Base-by-base conservation (phyloP, 768 basidiomycete species). In the Calocera viscosa region DNA sequence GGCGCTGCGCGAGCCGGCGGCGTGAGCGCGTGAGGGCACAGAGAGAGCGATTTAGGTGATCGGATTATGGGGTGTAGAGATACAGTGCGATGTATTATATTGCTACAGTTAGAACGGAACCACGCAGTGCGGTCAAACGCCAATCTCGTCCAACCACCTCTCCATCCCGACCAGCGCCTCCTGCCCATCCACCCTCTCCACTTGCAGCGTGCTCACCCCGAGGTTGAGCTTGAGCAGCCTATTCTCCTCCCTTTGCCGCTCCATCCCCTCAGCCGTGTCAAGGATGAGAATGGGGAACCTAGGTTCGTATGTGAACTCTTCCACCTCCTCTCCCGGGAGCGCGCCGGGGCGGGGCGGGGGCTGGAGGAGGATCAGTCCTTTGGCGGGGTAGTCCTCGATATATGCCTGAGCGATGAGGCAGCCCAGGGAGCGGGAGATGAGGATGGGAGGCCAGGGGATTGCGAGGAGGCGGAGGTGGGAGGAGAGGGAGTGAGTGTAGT, bases 341-440 rank as follows among this genome's bases (percentile, higher is more conserved):
- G 72, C 70, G 65, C 83, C n/a, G n/a, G n/a, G 80, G 43, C 79
- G 77, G 11, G 77, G 63, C 0, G 84, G 84, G 10, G 83, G 84
- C 26, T 82, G 81, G 34, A 86, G 80, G n/a, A 89, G 77, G 67
- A 86, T 78, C 63, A 89, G 77, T 0, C 81, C 87, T 2, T 80
- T 77, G 5, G 84, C 84, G 1, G 87, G 86, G 70, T 87, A 76
- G 24, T 85, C 86, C 1, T 84, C 87, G 68, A 89, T 82, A 73
- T 86, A 89, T 24, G 82, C 78, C 73, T 89, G 85, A 8, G 84
- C 81, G 65, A 89, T 80, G 38, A 88, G 76, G 66, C 84, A 80
- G 11, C 79, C 78, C 2, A 77, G 70, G 5, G 78, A 78, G 28
- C 80, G 79, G 1, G 84, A 81, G 68, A 86, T 76, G 39, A 87